A percentile compares a stretch with the other conserved stretches of the same genome.
phyloP scores from a whole-genome alignment of 768 basidiomycete species.

The Dacryopinax primogenitus region DNA sequence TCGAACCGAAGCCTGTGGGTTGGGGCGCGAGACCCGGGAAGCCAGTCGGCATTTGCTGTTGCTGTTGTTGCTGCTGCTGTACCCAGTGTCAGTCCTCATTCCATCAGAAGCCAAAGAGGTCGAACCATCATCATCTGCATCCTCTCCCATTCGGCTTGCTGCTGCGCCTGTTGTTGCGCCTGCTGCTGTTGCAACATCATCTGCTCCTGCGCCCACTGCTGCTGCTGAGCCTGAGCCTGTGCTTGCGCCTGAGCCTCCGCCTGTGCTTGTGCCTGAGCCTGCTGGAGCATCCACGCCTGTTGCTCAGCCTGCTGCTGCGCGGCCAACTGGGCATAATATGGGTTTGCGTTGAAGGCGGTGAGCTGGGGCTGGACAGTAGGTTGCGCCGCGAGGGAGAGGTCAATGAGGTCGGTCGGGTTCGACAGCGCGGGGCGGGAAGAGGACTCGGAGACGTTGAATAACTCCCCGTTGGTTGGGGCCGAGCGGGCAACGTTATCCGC shows the following conservation, averaged over 20 bases:
- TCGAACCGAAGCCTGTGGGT: slow-evolving; percentile 46
- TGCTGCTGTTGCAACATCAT: slow-evolving; percentile 30
- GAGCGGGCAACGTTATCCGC: slow-evolving; percentile 42
- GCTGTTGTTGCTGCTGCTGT: slow-evolving; percentile 21
- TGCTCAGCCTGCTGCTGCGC: slow-evolving; percentile 36
- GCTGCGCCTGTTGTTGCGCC: slow-evolving; percentile 22
- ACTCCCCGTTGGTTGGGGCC: slow-evolving; percentile 13
- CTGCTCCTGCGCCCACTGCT: slow-evolving; percentile 27
- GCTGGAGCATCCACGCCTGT: slow-evolving; percentile 37
- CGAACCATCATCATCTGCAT: slow-evolving; percentile 15
- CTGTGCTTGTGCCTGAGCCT: slow-evolving; percentile 29
- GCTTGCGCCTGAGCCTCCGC: slow-evolving; percentile 39
- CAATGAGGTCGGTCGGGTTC: not conserved
- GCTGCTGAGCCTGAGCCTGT: slow-evolving; percentile 29
- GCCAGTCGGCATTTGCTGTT: slow-evolving; percentile 17
- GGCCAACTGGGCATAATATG: slow-evolving; percentile 21
- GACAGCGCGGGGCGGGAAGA: slow-evolving; percentile 33
- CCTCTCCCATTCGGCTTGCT: slow-evolving; percentile 21
- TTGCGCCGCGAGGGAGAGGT: not conserved
- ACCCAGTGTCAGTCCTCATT: slow-evolving; percentile 15
- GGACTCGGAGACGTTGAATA: slow-evolving; percentile 48
- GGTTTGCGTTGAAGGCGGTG: not conserved
- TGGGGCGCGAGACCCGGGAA: slow-evolving; percentile 29
- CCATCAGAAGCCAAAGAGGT: not conserved
- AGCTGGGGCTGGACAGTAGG: not conserved